Evolutionary conservation across 2,329 filamentous ascomycete species (phyloP).

Genomic region (Talaromyces sp.): DNA sequence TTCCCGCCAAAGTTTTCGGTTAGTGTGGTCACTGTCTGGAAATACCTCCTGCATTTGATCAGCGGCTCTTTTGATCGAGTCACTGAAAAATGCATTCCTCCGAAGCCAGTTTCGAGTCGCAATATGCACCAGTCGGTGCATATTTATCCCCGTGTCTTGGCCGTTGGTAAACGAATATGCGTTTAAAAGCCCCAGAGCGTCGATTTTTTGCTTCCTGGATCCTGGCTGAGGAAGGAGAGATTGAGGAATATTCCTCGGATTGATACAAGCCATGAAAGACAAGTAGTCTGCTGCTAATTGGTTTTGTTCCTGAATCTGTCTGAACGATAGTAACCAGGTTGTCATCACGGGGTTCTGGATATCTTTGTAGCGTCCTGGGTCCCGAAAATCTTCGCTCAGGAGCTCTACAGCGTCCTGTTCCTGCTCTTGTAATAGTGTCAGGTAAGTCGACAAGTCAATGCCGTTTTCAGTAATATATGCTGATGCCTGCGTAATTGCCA

Average conservation of each 20-base stretch:
- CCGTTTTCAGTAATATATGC: conserved; percentile 16
- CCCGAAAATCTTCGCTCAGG: conserved; percentile 29
- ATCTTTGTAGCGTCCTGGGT: conserved; percentile 22
- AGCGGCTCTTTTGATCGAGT: conserved; percentile 1
- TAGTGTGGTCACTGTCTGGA: neutral
- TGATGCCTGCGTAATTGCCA: conserved; percentile 21
- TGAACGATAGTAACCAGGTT: conserved; percentile 35
- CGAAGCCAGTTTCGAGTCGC: conserved; percentile 22
- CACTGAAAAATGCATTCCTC: neutral
- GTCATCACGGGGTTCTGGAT: conserved; percentile 27
- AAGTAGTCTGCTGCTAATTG: conserved; percentile 29
- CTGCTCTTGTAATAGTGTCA: conserved; percentile 16
- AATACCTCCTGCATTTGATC: conserved; percentile 3
- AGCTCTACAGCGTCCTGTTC: conserved; percentile 23
- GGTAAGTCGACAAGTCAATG: conserved; percentile 10
- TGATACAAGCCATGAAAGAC: conserved; percentile 29
- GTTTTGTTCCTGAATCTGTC: conserved; percentile 14
- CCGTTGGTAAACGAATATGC: conserved; percentile 17
- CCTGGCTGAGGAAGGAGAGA: conserved; percentile 23
- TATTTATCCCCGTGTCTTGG: conserved; percentile 9
- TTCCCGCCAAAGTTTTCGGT: conserved; percentile 13
- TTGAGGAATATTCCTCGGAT: conserved; percentile 24
- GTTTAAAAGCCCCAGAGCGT: conserved; percentile 21
- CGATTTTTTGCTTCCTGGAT: conserved; percentile 14
- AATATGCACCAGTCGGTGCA: conserved; percentile 27